Conservation (phyloP, 2,329 filamentous ascomycete genomes). For the Botryotinia narcissicola region DNA sequence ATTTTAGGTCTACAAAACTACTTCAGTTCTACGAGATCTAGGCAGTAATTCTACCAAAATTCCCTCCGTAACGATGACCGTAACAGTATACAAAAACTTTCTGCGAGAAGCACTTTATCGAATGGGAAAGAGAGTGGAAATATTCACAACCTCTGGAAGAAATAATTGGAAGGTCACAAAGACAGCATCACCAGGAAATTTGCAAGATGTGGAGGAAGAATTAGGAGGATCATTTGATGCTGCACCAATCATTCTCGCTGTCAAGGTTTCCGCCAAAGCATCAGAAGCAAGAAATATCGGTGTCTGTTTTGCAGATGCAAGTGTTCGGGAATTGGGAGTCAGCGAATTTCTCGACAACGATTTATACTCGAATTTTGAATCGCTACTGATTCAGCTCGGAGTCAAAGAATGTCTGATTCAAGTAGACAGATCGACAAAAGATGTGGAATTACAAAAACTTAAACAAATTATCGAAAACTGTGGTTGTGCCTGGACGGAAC, state of each 20-base stretch:
- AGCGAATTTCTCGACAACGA: conserved; percentile 99
- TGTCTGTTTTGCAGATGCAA: conserved; percentile 97
- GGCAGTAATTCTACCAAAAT: conserved; percentile 82
- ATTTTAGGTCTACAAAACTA: conserved; percentile 86
- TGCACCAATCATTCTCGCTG: conserved; percentile 89
- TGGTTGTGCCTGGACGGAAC: conserved; percentile 83
- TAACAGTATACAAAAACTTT: conserved; percentile 94
- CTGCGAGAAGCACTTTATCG: conserved; percentile 91
- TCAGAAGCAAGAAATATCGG: conserved; percentile 82
- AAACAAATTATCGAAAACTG: conserved; percentile 88
- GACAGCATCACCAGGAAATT: conserved; percentile 89
- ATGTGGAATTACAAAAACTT: conserved; percentile 84
- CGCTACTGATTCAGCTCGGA: conserved; percentile 90
- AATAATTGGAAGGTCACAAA: conserved; percentile 93
- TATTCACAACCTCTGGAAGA: conserved; percentile 75
- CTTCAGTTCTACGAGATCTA: conserved; percentile 87
- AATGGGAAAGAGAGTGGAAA: conserved; percentile 85
- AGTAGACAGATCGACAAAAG: conserved; percentile 74
- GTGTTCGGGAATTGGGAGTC: conserved; percentile 89
- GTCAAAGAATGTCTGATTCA: conserved; percentile 93
- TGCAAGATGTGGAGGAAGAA: conserved; percentile 96
- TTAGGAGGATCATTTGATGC: conserved; percentile 85
- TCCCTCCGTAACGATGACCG: conserved; percentile 90
- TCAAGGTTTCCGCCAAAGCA: conserved; percentile 88
- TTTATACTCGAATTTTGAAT: conserved; percentile 96